Evolutionary conservation across 2,329 filamentous ascomycete genomes (phyloP), one percentile per base, ranked within the genome.

Genomic region (Beauveria australis): DNA sequence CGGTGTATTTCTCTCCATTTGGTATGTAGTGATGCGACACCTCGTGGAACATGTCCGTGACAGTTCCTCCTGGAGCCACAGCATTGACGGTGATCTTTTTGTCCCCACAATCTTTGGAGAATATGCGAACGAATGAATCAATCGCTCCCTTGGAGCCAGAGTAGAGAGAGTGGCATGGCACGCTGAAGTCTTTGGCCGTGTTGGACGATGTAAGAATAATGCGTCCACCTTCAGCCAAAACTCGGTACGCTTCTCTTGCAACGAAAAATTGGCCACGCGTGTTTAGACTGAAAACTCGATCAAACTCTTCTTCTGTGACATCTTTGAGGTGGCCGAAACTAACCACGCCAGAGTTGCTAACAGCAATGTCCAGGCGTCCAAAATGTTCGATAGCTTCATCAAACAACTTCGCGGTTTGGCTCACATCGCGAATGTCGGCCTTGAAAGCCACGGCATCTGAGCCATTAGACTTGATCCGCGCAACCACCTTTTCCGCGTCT

Each of bases 161-260:
- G 79, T 92, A 92, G 53, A 92, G 79, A 16, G 86, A 80, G 72
- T 91, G 88, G 69, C 85, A 83, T 63, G 86, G 85, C 19, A 91
- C 86, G 53, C 82, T 86, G 71, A 84, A 81, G 61, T 74, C 88
- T 77, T 88, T 73, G 71, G 87, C 74, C 0, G 87, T 87, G 72
- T 90, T 90, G 62, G 82, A 87, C 33, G 81, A 84, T 84, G 89
- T 91, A 65, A 92, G 78, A 73, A 92, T 87, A 66, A 91, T 77
- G 48, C 88, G 81, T 53, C 88, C 88, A 61, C 86, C 84, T 43
- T 84, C 75, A 75, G 87, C 82, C 60, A 90, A 80, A 72, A 88
- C 76, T 74, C 86, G 86, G 78, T 88, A 87, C 49, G 87, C 87
- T 63, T 87, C 83, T 68, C 86, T 84, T 40, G 86, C 86, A 53